Evolutionary conservation across 2,329 filamentous ascomycete genomes (phyloP).

Genomic region (Colletotrichum sp.): DNA sequence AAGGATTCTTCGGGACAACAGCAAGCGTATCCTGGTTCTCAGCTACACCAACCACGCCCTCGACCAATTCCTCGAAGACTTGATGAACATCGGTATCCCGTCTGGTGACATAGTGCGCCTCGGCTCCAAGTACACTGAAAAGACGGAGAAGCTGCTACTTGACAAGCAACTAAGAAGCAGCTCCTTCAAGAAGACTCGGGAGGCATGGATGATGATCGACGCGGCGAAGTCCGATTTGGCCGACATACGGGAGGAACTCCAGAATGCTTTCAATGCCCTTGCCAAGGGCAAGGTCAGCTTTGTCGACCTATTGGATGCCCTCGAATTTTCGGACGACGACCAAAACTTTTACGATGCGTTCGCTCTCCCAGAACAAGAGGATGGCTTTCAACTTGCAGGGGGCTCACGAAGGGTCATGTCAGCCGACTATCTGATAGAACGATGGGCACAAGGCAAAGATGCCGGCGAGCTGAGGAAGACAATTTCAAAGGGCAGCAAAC

Average conservation of each 20-base stretch:
- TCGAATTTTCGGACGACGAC: conserved; percentile 58
- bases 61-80: conserved; percentile 69
- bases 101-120: conserved; percentile 60
- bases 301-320: conserved; percentile 40
- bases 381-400: conserved; percentile 53
- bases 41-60: conserved; percentile 73
- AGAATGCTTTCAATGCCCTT: conserved; percentile 22
- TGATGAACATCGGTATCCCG: conserved; percentile 61
- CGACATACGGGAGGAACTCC: conserved; percentile 31
- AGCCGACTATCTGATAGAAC: conserved; percentile 52
- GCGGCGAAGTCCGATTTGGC: conserved; percentile 39
- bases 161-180: conserved; percentile 36
- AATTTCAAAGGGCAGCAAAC: conserved; percentile 28
- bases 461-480: not conserved
- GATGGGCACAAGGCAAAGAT: conserved; percentile 46
- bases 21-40: conserved; percentile 63
- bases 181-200: conserved; percentile 32
- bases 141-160: conserved; percentile 54
- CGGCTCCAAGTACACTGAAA: conserved; percentile 60
- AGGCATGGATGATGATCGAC: conserved; percentile 47
- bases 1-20: conserved; percentile 53
- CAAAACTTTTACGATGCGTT: conserved; percentile 62
- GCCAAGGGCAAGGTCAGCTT: not conserved
- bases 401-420: conserved; percentile 47
- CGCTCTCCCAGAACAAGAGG: conserved; percentile 44